Base-by-base conservation (phyloP, 1,284 basidiomycete species). In the Boletellus deceptivus region DNA sequence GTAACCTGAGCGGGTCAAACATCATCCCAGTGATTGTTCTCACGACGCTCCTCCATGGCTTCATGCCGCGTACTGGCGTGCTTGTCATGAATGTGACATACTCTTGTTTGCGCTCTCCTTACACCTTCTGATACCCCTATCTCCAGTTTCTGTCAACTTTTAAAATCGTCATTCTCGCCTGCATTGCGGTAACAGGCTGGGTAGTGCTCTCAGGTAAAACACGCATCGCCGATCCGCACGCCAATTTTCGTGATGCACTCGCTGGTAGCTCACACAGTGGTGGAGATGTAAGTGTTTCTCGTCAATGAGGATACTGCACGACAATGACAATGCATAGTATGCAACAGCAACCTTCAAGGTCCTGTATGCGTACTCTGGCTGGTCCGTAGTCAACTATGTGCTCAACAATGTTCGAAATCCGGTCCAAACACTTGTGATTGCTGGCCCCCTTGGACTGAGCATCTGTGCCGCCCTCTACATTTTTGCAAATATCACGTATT, bases 271-370 rank as follows among this genome's bases (percentile, higher is more conserved):
- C 77, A 0, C 67, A 64, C 35, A 78, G 72, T 45, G 67, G 73
- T 46, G 70, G 74, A 18, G 73, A 76, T 27, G 74, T 73, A 27
- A 48, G 65, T 61, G 37, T n/a, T 33, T 20, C 24, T 8, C 3
- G 2, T 38, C 1, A 6, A 17, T 18, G 14, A 18, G 24, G 2
- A 1, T 2, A 16, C 20, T 8, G 31, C 4, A 4, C 48, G 10
- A 6, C 11, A 9, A 55, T 11, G 20, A 24, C 13, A n/a, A 42
- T 6, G 9, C n/a, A 18, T 49, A 81, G 76, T 82, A 79, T 51
- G 78, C 79, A 2, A 81, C 81, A 6, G 80, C 79, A 5, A 80
- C 70, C 3, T 79, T 80, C 72, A 82, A 83, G 54, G 79, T 83
- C 16, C 64, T 84, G 17, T 72, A 73, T 52, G 67, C 79, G 2